Base-by-base conservation (phyloP, 192 early-diverging fungal species). In the Coemansia sp. region DNA sequence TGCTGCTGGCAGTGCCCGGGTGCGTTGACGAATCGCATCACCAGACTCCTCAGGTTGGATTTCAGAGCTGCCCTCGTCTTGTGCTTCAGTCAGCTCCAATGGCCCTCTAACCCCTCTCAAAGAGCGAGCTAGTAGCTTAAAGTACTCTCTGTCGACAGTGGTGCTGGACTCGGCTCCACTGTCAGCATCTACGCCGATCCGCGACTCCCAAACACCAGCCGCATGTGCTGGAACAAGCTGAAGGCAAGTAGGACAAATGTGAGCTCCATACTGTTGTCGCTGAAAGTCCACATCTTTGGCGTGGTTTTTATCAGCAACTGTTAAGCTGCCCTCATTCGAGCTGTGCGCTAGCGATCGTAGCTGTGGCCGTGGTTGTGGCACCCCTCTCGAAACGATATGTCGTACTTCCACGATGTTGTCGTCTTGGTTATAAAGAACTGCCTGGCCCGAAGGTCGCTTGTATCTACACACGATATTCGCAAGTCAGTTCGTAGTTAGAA, bases 351-450 rank as follows among this genome's bases (percentile, higher is more conserved):
- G 28, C 21, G 30, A 9, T 8, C 57, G 17, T 6, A 44, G 61
- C 32, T 44, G 58, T 10, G 38, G 13, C 16, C 50, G 28, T 11
- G 50, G 64, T 39, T 39, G 58, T 13, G 33, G 63, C 32, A 78
- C 13, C 0, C 67, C 30, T 19, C 62, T 64, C 10, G 77, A 58
- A 17, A 69, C 62, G 38, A 72, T 39, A 42, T 64, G 80, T 64
- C 80, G 80, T 44, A 85, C 85, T 63, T 76, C 84, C 16, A 87
- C 80, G 30, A 63, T 77, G 64, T 77, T 80, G 38, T 75, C 85
- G 33, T 88, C 85, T 13, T 85, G 82, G 69, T 92, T 91, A 55
- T 88, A 92, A 8, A 93, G 74, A 1, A 93, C 92, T 13, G 88
- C 71, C 23, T 91, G 87, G 19, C 80, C 80, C 4, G 75, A 40